Evolutionary conservation across 1,284 basidiomycete species (phyloP).

Genomic region (Ustilago nuda): DNA sequence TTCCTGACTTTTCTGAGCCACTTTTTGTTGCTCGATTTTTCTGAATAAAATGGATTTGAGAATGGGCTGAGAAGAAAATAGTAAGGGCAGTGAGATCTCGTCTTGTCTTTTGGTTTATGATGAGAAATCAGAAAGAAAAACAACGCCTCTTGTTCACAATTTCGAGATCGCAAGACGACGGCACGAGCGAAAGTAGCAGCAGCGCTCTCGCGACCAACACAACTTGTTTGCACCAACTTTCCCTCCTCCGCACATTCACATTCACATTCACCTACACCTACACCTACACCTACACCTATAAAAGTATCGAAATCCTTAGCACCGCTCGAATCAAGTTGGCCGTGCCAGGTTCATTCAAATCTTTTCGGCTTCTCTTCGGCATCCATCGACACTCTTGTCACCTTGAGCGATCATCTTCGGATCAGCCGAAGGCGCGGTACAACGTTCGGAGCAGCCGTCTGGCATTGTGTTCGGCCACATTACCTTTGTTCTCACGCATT

Average conservation of each 20-base stretch:
- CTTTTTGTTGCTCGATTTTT: neutral
- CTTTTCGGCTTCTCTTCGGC: neutral
- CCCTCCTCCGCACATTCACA: neutral
- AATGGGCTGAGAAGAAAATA: neutral
- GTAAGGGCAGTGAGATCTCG: neutral
- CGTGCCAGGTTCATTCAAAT: neutral
- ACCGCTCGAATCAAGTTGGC: neutral
- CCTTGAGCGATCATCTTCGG: neutral
- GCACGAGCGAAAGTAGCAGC: neutral
- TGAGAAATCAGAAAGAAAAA: slow-evolving; percentile 6
- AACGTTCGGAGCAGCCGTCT: slow-evolving; percentile 3
- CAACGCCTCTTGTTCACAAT: neutral
- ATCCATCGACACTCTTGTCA: neutral
- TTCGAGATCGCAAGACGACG: neutral
- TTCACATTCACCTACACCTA: neutral
- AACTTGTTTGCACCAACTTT: neutral
- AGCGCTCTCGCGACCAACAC: slow-evolving; percentile 18
- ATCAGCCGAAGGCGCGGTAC: neutral
- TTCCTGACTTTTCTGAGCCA: neutral
- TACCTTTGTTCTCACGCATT: neutral
- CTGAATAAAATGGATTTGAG: neutral
- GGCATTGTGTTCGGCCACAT: neutral
- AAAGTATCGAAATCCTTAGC: neutral
- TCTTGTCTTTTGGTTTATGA: neutral
- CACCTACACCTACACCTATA: neutral